A percentile compares a stretch with the other conserved stretches of the same genome.
Conservation (phyloP, 192 early-diverging fungal species). For the Polychytrium aggregatum region DNA sequence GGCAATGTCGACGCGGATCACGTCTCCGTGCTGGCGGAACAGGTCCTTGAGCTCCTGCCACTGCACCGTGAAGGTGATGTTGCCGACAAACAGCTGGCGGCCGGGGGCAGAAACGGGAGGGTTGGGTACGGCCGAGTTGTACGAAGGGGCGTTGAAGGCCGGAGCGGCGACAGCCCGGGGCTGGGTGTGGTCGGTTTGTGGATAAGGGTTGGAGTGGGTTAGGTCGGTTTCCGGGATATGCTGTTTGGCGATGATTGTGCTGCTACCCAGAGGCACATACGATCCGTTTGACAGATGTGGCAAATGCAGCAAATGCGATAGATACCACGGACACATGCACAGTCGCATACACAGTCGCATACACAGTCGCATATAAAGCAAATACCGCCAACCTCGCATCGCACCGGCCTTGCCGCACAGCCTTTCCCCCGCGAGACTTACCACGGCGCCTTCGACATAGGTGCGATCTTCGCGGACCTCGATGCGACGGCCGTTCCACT, state of each 20-base stretch:
- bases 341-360: too few relatives aligned
- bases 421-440: too few relatives aligned
- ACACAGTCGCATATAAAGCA: too few relatives aligned
- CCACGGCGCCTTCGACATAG: conserved; percentile 30
- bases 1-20: conserved; percentile 59
- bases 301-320: too few relatives aligned
- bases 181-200: neutral
- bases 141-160: neutral
- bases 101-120: conserved; percentile 7
- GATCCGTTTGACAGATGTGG: too few relatives aligned
- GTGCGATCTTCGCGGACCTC: conserved; percentile 64
- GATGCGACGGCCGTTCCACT: conserved; percentile 59
- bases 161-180: conserved; percentile 3
- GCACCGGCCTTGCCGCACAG: neutral
- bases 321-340: too few relatives aligned
- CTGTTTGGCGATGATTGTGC: too few relatives aligned
- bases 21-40: conserved; percentile 55
- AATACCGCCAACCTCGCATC: too few relatives aligned
- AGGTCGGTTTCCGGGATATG: too few relatives aligned
- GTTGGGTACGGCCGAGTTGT: neutral
- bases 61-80: conserved; percentile 63
- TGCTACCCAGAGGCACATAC: neutral
- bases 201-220: too few relatives aligned
- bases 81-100: conserved; percentile 60
- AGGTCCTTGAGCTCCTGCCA: conserved; percentile 79